Base-by-base conservation (phyloP, 768 basidiomycete genomes). In the Xanthoconium stramineum region DNA sequence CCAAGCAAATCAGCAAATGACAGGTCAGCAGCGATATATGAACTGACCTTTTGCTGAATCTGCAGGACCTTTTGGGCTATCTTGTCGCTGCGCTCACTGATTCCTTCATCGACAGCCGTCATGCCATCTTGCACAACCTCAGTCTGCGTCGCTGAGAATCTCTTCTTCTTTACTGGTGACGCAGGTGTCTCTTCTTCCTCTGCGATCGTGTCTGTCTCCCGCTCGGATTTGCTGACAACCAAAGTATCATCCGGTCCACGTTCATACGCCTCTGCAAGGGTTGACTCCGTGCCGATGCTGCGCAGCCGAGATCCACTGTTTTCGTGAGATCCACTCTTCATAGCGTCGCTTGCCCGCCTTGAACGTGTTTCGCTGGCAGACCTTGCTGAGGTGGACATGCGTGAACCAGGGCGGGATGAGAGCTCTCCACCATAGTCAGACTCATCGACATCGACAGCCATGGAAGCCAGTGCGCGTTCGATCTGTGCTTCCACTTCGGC, bases 401-500 rank as follows among this genome's bases (percentile, higher is more conserved):
- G 86, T 60, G 86, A 87, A 58, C 71, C 79, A 28, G 88, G 84
- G 48, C 86, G 81, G 37, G 88, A 88, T 60, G 81, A 81, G n/a
- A 71, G 57, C 9, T 72, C 70, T 9, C 70, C 71, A 42, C 79
- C 79, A 54, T 88, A 88, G 62, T 92, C 90, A 17, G 88, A 90
- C 52, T 89, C 88, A 5, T 71, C 70, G 51, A 88, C 77, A 61
- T 86, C 88, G 56, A 91, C 86, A 28, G 86, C 85, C 90, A 94
- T 92, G 28, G 88, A 88, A 29, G 83, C 86, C 48, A 94, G 78
- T 1, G 92, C 91, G 54, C 88, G 81, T 71, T 93, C 91, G 64
- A 94, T 94, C 75, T 94, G 91, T 29, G 88, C 89, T 67, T 94
- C 91, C 24, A 94, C 91, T 73, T 94, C 91, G n/a, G 89, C 90